These are phyloP conservation scores for Diplodia intermedia DNA, from an alignment of 2,329 filamentous ascomycete species.

Conservation along the genomic window DNA sequence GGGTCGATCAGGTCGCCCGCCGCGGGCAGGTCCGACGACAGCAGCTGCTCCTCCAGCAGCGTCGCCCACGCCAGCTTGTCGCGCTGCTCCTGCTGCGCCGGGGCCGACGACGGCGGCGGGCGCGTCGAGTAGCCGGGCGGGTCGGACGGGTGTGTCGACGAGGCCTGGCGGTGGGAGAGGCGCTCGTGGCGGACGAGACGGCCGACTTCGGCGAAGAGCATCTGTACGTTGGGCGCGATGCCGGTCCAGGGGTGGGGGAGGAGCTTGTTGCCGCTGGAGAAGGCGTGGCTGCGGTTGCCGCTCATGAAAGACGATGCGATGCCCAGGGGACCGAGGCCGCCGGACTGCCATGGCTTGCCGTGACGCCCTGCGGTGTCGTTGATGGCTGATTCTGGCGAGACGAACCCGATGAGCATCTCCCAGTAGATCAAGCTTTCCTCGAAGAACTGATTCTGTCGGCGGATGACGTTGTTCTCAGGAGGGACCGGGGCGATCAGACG, in stretches of 20 bases:
- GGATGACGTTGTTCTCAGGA: constrained; percentile 43
- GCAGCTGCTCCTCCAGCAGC: constrained; percentile 57
- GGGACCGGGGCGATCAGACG: constrained; percentile 49
- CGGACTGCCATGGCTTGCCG: constrained; percentile 26
- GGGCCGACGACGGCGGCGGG: not conserved
- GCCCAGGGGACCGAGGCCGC: constrained; percentile 23
- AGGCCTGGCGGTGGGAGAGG: constrained; percentile 8
- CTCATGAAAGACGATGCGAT: constrained; percentile 26
- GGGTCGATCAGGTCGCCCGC: constrained; percentile 58
- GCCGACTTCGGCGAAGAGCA: constrained; percentile 56
- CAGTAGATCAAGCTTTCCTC: constrained; percentile 64
- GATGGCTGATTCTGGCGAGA: constrained; percentile 50
- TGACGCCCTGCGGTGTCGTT: constrained; percentile 20
- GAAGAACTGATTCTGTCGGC: constrained; percentile 57
- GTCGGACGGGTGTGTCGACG: not conserved
- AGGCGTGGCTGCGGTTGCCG: constrained; percentile 33
- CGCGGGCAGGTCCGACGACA: constrained; percentile 55
- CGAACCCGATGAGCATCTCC: constrained; percentile 66
- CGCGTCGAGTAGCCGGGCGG: constrained; percentile 6
- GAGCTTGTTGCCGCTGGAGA: constrained; percentile 46
- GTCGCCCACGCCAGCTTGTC: constrained; percentile 49
- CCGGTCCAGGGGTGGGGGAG: constrained; percentile 60
- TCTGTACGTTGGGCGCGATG: constrained; percentile 54
- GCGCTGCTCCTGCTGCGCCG: constrained; percentile 39
- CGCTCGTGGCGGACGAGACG: constrained; percentile 51